Conservation (phyloP, 2,329 filamentous ascomycete species). For the Colletotrichum caudatum region DNA sequence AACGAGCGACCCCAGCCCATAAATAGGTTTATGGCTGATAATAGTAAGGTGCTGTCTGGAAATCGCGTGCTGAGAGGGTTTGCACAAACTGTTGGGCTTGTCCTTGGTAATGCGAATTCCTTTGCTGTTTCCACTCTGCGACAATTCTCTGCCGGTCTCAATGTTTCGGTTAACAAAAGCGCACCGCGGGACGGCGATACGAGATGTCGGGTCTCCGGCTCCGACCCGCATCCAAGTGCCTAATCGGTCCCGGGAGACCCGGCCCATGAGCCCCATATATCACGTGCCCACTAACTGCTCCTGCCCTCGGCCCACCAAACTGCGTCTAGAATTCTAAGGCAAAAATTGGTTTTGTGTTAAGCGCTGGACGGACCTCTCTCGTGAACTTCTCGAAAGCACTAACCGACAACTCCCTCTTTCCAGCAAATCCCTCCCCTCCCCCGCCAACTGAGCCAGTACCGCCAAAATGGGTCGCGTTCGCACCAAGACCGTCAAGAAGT, state of each 20-base stretch:
- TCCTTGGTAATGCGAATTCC: background rate
- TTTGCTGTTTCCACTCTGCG: background rate
- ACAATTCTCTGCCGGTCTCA: background rate
- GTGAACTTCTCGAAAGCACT: constrained; percentile 66
- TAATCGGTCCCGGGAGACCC: background rate
- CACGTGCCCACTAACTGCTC: background rate
- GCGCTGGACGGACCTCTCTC: background rate
- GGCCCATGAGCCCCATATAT: accelerated
- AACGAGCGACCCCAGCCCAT: background rate
- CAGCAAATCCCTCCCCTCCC: constrained; percentile 42
- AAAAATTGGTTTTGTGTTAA: constrained; percentile 18
- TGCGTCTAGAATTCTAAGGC: constrained; percentile 21
- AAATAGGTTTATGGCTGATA: background rate
- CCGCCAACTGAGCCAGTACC: constrained; percentile 56
- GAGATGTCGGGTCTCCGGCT: background rate
- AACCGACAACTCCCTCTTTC: constrained; percentile 49
- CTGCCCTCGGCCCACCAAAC: constrained; percentile 21
- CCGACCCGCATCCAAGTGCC: too few species aligned
- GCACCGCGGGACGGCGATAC: background rate
- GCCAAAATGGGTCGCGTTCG: constrained; percentile 78
- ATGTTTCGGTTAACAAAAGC: background rate
- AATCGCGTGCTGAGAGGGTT: background rate
- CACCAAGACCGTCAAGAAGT: constrained; percentile 78
- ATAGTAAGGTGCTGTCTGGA: background rate
- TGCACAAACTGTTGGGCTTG: background rate